phyloP scores from a whole-genome alignment of 352 stramenopile species.

The Phytopythium helicoides region DNA sequence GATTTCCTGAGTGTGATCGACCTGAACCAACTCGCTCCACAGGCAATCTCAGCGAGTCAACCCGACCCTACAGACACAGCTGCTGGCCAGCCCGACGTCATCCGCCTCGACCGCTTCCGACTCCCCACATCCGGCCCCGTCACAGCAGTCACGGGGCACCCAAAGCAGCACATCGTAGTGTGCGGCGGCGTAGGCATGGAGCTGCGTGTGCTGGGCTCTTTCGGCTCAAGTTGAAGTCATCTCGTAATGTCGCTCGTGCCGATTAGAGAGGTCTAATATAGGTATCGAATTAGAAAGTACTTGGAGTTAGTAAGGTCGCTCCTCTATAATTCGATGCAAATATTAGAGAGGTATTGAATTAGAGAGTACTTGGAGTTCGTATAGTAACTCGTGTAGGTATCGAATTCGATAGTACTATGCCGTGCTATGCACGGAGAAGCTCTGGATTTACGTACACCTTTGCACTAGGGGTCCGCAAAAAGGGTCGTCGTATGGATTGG shows the following conservation, averaged over 20 bases:
- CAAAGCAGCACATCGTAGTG: slow-evolving; percentile 39
- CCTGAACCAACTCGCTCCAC: slow-evolving; percentile 29
- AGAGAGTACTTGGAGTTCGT: no score
- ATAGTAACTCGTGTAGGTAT: no score
- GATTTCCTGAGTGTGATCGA: slow-evolving; percentile 47
- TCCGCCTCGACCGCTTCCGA: slow-evolving; percentile 43
- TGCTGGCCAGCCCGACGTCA: neutral
- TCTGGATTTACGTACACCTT: no score
- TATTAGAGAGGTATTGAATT: neutral
- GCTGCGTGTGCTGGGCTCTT: slow-evolving; percentile 25
- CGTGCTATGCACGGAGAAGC: no score
- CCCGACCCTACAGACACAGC: neutral
- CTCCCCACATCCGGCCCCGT: slow-evolving; percentile 41
- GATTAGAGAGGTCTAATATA: no score
- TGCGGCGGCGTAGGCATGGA: slow-evolving; percentile 44
- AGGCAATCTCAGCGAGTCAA: neutral
- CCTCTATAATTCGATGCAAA: no score
- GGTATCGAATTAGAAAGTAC: neutral
- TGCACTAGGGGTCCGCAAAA: no score
- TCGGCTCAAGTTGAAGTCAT: no score
- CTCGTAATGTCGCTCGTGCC: neutral
- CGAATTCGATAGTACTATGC: neutral
- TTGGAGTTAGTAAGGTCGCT: no score
- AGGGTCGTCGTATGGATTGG: no score
- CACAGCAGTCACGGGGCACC: slow-evolving; percentile 45